These are phyloP conservation scores for Creolimax fragrantissima DNA, from an alignment of 78 protist species.

Conservation along the genomic window DNA sequence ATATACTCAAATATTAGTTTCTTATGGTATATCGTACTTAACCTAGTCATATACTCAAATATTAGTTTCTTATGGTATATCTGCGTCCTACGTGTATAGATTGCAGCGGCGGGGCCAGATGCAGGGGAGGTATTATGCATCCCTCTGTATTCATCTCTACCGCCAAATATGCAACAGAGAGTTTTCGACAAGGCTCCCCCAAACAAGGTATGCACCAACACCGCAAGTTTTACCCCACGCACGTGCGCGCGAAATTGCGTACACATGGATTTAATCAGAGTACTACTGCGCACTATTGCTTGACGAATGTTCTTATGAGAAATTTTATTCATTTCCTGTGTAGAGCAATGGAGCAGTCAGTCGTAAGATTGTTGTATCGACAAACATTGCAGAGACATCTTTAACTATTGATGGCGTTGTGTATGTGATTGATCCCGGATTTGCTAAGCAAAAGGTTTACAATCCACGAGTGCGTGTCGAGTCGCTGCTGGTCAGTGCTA, in stretches of 20 bases:
- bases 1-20: too few species aligned
- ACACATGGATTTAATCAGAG: too few species aligned
- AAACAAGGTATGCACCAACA: background rate
- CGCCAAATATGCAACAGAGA: slow-evolving; percentile 82
- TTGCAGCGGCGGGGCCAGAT: slow-evolving; percentile 8
- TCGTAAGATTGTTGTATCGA: slow-evolving; percentile 88
- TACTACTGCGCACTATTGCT: too few species aligned
- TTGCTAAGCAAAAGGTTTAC: slow-evolving; percentile 95
- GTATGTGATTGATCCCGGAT: slow-evolving; percentile 99
- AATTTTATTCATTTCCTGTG: background rate
- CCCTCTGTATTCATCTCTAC: slow-evolving; percentile 94
- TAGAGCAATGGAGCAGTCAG: slow-evolving; percentile 39
- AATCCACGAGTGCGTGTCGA: slow-evolving; percentile 97
- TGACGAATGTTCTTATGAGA: too few species aligned
- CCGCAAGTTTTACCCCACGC: too few species aligned
- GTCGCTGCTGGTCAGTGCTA: slow-evolving; percentile 86
- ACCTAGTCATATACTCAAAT: too few species aligned
- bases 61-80: too few species aligned
- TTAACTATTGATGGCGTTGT: slow-evolving; percentile 99
- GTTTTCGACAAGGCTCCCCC: slow-evolving; percentile 65
- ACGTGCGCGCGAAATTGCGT: too few species aligned
- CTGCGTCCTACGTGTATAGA: too few species aligned
- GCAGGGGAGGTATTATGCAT: slow-evolving; percentile 20
- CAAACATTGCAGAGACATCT: slow-evolving; percentile 99
- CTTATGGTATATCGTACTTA: too few species aligned